Evolutionary conservation across 345 rosid genomes (phyloP).

Genomic region (Moricandia arvensis): DNA sequence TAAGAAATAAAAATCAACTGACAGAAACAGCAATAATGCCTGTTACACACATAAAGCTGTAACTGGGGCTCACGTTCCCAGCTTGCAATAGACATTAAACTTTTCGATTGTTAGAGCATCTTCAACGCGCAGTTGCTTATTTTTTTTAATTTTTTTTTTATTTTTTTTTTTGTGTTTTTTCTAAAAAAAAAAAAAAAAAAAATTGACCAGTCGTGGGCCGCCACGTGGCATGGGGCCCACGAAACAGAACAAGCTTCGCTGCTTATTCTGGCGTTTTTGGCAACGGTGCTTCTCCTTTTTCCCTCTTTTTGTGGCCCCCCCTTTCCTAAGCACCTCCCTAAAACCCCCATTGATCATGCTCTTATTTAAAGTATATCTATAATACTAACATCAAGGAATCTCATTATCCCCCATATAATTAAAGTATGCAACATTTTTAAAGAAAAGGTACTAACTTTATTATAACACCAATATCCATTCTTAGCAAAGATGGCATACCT

Average conservation of each 20-base stretch:
- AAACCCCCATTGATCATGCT: too few species aligned
- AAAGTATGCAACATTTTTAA: constrained; percentile 8
- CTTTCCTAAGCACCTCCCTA: too few species aligned
- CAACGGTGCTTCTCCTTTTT: too few species aligned
- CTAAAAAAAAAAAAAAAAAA: too few species aligned
- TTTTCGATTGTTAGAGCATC: not conserved
- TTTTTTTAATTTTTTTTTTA: too few species aligned
- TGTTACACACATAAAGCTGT: constrained; percentile 23
- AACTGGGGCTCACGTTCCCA: constrained; percentile 41
- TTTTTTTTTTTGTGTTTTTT: too few species aligned
- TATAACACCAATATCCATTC: not conserved
- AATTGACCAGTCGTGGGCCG: too few species aligned
- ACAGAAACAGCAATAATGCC: constrained; percentile 35
- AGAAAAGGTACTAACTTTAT: not conserved
- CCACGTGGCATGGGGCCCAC: too few species aligned
- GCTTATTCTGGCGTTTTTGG: too few species aligned
- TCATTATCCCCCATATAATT: constrained; percentile 15
- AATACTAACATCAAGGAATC: constrained; percentile 24
- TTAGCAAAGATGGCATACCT: not conserved
- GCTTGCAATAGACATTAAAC: constrained; percentile 20
- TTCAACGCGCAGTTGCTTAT: too few species aligned
- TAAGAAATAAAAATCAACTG: constrained; percentile 11
- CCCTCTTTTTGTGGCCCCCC: too few species aligned
- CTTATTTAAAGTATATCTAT: not conserved
- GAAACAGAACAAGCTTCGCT: too few species aligned